Conservation (phyloP, 805 yeast species). For the Kurtzmaniella fragi region DNA sequence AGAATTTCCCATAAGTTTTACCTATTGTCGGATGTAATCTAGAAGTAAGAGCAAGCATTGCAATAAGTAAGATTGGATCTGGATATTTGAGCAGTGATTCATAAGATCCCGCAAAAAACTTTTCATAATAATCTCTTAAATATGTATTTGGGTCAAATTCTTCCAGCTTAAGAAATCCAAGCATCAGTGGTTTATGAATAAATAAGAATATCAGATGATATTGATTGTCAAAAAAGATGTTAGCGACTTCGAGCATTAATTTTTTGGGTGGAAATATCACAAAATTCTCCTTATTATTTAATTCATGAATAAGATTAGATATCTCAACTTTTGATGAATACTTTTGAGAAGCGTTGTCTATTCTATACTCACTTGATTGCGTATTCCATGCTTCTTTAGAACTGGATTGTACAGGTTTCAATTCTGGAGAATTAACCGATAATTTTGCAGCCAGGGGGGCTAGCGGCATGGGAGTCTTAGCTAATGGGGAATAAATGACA, state of each 20-base stretch:
- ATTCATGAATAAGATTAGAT: not conserved
- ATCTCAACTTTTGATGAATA: not conserved
- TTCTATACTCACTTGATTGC: not conserved
- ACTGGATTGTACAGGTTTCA: not conserved
- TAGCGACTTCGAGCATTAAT: slow-evolving; percentile 13
- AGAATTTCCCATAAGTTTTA: slow-evolving; percentile 25
- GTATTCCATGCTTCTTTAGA: not conserved
- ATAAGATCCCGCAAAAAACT: slow-evolving; percentile 9
- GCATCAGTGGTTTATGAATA: slow-evolving; percentile 18
- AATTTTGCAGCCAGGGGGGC: not conserved
- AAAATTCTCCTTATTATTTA: not conserved
- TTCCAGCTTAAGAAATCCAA: slow-evolving; percentile 13
- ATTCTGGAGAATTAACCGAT: not conserved
- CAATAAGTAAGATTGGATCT: slow-evolving; percentile 28
- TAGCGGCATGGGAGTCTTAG: not conserved
- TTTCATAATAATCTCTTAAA: slow-evolving; percentile 10
- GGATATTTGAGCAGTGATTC: slow-evolving; percentile 12
- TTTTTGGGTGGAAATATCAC: slow-evolving; percentile 14
- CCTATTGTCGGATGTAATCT: slow-evolving; percentile 28
- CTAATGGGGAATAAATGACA: too few relatives aligned
- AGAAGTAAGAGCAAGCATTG: slow-evolving; percentile 30
- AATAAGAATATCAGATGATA: slow-evolving; percentile 21
- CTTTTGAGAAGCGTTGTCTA: not conserved
- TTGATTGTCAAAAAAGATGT: slow-evolving; percentile 20
- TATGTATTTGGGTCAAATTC: slow-evolving; percentile 16